These are phyloP conservation scores for Penicillium salamii DNA, from an alignment of 495 filamentous ascomycete genomes.

Conservation along the genomic window DNA sequence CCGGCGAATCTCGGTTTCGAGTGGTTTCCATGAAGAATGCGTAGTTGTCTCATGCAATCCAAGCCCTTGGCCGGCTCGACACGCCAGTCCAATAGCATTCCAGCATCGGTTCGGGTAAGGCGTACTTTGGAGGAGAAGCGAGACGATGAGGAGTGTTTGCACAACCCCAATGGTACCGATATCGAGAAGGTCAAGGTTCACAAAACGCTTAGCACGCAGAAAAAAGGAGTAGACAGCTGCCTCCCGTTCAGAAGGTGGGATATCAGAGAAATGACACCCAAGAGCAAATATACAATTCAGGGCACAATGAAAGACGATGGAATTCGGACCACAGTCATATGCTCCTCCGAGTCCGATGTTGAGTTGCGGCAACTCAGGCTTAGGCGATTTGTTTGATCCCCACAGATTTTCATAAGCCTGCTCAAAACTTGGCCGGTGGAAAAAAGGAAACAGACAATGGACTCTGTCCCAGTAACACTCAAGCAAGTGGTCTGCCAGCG, in stretches of 20 bases:
- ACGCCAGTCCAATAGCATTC: slow-evolving; percentile 47
- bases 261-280: slow-evolving; percentile 43
- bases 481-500: slow-evolving; percentile 44
- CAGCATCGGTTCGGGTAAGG: slow-evolving; percentile 46
- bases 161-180: slow-evolving; percentile 42
- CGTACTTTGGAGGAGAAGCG: slow-evolving; percentile 44
- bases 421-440: slow-evolving; percentile 44
- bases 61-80: slow-evolving; percentile 44
- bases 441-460: slow-evolving; percentile 44
- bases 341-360: slow-evolving; percentile 41
- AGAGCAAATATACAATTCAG: slow-evolving; percentile 47
- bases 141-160: slow-evolving; percentile 43
- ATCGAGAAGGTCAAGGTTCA: slow-evolving; percentile 45
- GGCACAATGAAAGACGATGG: slow-evolving; percentile 43
- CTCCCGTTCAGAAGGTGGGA: slow-evolving; percentile 33
- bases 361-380: slow-evolving; percentile 16
- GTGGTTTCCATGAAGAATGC: slow-evolving; percentile 17
- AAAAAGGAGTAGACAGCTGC: slow-evolving; percentile 41
- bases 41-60: slow-evolving; percentile 41
- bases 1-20: slow-evolving; percentile 42
- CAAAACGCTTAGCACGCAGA: slow-evolving; percentile 40
- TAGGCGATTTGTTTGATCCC: slow-evolving; percentile 25
- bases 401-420: slow-evolving; percentile 43
- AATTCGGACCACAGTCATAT: slow-evolving; percentile 35
- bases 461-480: slow-evolving; percentile 40